Percentiles rank a stretch among this genome's conserved stretches.
These are phyloP conservation scores for Cryphonectria japonica DNA, from an alignment of 2,329 filamentous ascomycete genomes.

Conservation along the genomic window DNA sequence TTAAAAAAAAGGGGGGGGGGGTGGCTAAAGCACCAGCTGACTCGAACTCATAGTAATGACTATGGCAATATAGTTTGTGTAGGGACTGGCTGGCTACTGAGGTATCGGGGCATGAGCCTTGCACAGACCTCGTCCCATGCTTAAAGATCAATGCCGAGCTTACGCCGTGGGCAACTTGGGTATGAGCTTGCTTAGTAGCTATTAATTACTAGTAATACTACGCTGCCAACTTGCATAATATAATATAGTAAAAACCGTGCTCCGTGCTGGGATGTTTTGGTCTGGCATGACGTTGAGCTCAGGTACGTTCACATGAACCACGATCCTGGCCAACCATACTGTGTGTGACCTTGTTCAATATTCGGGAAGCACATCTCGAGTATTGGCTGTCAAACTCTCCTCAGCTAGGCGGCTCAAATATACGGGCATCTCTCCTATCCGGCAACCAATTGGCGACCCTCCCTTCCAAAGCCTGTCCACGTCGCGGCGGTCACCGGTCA, in stretches of 20 bases:
- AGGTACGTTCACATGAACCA: not conserved
- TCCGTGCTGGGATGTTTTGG: not conserved
- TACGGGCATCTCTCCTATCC: not conserved
- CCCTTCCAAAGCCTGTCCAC: not conserved
- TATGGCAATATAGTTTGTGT: not conserved
- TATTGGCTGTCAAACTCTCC: not conserved
- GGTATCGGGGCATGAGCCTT: not conserved
- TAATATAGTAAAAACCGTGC: not conserved
- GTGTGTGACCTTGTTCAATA: not conserved
- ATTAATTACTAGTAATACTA: not conserved
- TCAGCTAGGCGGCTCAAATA: too few relatives aligned
- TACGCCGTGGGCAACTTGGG: not conserved
- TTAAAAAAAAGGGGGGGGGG: too few relatives aligned
- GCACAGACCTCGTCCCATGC: not conserved
- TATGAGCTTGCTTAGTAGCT: not conserved
- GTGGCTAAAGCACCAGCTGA: not conserved
- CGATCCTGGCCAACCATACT: not conserved
- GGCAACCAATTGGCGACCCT: not conserved
- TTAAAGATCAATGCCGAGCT: not conserved
- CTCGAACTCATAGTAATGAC: not conserved
- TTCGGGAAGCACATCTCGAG: not conserved
- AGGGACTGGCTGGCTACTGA: not conserved
- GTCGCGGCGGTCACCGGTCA: not conserved
- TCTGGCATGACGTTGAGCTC: not conserved
- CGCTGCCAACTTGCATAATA: not conserved